Conservation (phyloP, 768 basidiomycete genomes). For the Chalciporus piperatus region DNA sequence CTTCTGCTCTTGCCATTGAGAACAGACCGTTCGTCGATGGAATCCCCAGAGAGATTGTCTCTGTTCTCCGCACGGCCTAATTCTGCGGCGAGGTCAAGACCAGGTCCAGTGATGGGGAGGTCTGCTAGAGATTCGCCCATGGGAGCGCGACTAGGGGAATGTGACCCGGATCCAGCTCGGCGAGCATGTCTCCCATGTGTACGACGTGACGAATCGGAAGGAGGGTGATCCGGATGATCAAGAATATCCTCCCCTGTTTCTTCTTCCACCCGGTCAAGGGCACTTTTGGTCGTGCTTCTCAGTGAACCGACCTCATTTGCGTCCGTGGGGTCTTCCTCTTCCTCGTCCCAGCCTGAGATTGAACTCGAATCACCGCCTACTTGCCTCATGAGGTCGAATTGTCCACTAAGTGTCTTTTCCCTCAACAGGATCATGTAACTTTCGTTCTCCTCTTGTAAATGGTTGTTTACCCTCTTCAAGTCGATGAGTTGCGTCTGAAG, state of each 20-base stretch:
- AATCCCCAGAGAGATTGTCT: conserved; percentile 62
- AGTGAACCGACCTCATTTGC: conserved; percentile 53
- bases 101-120: conserved; percentile 84
- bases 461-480: conserved; percentile 82
- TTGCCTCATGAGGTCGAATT: conserved; percentile 73
- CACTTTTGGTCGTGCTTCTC: conserved; percentile 54
- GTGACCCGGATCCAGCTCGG: conserved; percentile 51
- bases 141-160: conserved; percentile 41
- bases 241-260: conserved; percentile 41
- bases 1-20: conserved; percentile 47
- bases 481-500: conserved; percentile 84
- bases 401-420: conserved; percentile 88
- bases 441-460: conserved; percentile 94
- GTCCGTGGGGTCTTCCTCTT: conserved; percentile 30
- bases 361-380: conserved; percentile 49
- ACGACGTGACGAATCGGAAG: conserved; percentile 41
- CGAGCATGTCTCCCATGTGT: conserved; percentile 45
- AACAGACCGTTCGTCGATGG: conserved; percentile 48
- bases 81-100: conserved; percentile 87
- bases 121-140: conserved; percentile 83
- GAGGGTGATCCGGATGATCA: conserved; percentile 37
- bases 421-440: conserved; percentile 92
- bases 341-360: conserved; percentile 39
- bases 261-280: conserved; percentile 64
- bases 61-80: conserved; percentile 90